A percentile compares a stretch with the other conserved stretches of the same genome.
These are phyloP conservation scores for Camelina hispida DNA, from an alignment of 345 rosid species.

Conservation along the genomic window DNA sequence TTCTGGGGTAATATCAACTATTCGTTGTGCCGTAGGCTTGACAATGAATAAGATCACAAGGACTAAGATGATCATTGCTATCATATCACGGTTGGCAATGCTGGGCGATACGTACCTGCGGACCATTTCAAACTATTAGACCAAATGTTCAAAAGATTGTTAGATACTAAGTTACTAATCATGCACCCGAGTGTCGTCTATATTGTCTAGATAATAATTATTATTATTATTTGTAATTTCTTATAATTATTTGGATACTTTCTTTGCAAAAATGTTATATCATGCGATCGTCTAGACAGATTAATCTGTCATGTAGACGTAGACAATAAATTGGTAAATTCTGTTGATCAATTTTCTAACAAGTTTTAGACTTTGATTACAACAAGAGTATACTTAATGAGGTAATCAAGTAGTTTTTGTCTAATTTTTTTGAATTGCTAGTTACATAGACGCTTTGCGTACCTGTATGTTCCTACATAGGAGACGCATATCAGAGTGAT, in stretches of 20 bases:
- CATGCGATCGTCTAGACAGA: neutral
- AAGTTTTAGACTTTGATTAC: too few relatives aligned
- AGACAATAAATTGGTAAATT: neutral
- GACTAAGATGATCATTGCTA: conserved; percentile 4
- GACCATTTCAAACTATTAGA: conserved; percentile 6
- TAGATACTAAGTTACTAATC: conserved; percentile 1
- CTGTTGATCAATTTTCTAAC: neutral
- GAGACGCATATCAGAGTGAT: neutral
- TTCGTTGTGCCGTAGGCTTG: conserved; percentile 35
- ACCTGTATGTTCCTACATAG: conserved; percentile 39
- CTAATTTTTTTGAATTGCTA: too few relatives aligned
- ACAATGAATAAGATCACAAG: conserved; percentile 31
- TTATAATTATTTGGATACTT: neutral
- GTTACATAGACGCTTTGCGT: neutral
- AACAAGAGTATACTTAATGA: neutral
- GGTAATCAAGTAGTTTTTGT: neutral
- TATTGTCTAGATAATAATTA: neutral
- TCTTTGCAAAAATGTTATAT: neutral
- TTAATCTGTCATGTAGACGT: neutral
- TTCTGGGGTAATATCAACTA: conserved; percentile 32
- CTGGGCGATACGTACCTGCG: conserved; percentile 28
- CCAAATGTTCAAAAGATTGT: neutral
- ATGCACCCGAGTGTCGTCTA: neutral
- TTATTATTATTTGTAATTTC: neutral
- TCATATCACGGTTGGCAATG: conserved; percentile 38